Evolutionary conservation across 352 stramenopile species (phyloP), one percentile per base, ranked within the genome.

Genomic region (Globisporangium sylvaticum): DNA sequence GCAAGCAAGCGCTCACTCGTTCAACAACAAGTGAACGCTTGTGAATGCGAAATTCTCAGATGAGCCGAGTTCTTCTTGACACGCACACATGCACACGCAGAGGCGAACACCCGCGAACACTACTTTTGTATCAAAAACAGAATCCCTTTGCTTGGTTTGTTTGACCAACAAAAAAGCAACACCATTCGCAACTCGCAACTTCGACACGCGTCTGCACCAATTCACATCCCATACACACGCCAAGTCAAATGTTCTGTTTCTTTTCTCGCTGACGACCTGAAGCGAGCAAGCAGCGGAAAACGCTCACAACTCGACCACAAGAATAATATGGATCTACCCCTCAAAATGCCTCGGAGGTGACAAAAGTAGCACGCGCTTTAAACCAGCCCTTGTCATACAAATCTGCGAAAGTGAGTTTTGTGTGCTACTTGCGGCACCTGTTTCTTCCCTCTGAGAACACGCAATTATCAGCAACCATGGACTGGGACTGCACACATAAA

Each of bases 371-470:
- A 42, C 53, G 25, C 18, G 18, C 39, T n/a, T 48, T 48, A 20
- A 6, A n/a, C 15, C 7, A 0, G 39, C 1, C 0, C 9, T 14
- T 42, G 1, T 1, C 0, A 3, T 0, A 5, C 34, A 42, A 42
- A 42, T 4, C 39, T 18, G 39, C 7, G 4, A n/a, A 48, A 48
- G 15, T n/a, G 14, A 4, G 4, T 9, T 48, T 9, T 48, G 39
- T 25, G 15, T 39, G 20, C 27, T 32, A 25, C 53, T 59, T 59
- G 12, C 5, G 53, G 25, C 7, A 24, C 53, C 7, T 20, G n/a
- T 46, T 60, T 60, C 29, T 46, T 46, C 15, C 29, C 31, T 60
- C 29, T 29, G 55, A 60, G 55, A 60, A 60, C 55, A 31, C 29
- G 29, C 2, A 31, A 46, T 29, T 60, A 60, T 60, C 53, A 58